These are phyloP conservation scores for Ustilaginoidea virens DNA, from an alignment of 2,329 filamentous ascomycete species.

Conservation along the genomic window DNA sequence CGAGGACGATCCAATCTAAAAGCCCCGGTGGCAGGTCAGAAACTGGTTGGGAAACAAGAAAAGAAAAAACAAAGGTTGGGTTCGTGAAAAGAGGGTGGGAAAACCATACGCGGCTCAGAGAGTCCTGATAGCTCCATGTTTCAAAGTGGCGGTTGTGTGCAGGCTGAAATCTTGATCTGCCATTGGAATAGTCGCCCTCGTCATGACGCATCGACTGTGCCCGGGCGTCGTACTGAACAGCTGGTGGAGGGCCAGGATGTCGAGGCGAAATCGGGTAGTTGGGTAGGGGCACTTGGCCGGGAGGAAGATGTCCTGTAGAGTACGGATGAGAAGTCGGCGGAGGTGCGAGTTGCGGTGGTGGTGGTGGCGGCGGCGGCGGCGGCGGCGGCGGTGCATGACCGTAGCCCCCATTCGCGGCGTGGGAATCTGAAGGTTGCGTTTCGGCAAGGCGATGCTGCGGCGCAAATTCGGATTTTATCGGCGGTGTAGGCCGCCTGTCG, in stretches of 20 bases:
- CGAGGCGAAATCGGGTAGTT: constrained; percentile 35
- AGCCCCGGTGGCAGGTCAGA: constrained; percentile 6
- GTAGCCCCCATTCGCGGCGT: constrained; percentile 21
- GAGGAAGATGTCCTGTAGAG: constrained; percentile 26
- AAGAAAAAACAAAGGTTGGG: not conserved
- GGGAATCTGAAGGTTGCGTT: constrained; percentile 20
- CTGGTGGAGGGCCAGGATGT: constrained; percentile 26
- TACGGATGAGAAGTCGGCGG: constrained; percentile 25
- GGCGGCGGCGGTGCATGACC: constrained; percentile 17
- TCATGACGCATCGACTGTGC: constrained; percentile 27
- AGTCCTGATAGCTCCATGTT: constrained; percentile 37
- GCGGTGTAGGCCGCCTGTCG: constrained; percentile 26
- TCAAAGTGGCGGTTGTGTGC: constrained; percentile 33
- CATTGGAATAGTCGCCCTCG: constrained; percentile 25
- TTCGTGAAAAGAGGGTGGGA: not conserved
- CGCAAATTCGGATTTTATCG: constrained; percentile 23
- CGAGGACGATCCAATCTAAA: constrained; percentile 33
- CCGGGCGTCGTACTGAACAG: constrained; percentile 27
- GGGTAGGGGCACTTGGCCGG: constrained; percentile 32
- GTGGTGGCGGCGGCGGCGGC: no score
- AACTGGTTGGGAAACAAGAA: not conserved
- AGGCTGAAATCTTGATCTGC: constrained; percentile 26
- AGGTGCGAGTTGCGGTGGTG: no score
- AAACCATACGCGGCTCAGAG: constrained; percentile 24
- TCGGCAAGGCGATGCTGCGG: constrained; percentile 18